Conservation (phyloP, 768 basidiomycete species). For the Trametes cingulata region DNA sequence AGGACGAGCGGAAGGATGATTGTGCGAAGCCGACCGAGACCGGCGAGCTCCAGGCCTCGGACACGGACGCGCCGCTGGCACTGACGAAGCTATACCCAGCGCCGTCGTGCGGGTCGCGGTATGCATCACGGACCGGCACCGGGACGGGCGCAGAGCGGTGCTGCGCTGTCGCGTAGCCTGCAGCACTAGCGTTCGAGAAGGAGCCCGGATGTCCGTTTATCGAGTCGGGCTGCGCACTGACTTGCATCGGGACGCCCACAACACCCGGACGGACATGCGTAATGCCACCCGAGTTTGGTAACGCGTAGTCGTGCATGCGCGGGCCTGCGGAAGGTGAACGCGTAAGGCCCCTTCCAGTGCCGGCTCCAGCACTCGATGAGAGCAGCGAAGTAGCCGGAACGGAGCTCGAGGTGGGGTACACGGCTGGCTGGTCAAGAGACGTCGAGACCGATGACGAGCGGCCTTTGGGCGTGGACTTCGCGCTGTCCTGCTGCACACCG, state of each 20-base stretch:
- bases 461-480: conserved; percentile 6
- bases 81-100: conserved; percentile 25
- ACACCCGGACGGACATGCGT: conserved; percentile 64
- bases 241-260: conserved; percentile 41
- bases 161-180: conserved; percentile 4
- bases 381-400: conserved; percentile 44
- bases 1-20: conserved; percentile 24
- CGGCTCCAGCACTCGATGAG: conserved; percentile 22
- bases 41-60: conserved; percentile 30
- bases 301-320: conserved; percentile 64
- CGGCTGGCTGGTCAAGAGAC: conserved; percentile 20
- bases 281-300: conserved; percentile 46
- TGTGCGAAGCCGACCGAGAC: conserved; percentile 24
- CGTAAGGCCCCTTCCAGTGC: conserved; percentile 28
- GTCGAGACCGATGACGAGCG: conserved; percentile 16
- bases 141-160: conserved; percentile 37
- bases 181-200: not conserved
- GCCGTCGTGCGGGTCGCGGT: conserved; percentile 34
- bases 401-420: conserved; percentile 48
- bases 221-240: not conserved
- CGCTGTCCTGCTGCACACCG: conserved; percentile 10
- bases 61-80: conserved; percentile 35
- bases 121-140: conserved; percentile 24
- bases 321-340: conserved; percentile 44
- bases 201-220: not conserved